phyloP scores from a whole-genome alignment of 805 yeast species.

The Candida maris region DNA sequence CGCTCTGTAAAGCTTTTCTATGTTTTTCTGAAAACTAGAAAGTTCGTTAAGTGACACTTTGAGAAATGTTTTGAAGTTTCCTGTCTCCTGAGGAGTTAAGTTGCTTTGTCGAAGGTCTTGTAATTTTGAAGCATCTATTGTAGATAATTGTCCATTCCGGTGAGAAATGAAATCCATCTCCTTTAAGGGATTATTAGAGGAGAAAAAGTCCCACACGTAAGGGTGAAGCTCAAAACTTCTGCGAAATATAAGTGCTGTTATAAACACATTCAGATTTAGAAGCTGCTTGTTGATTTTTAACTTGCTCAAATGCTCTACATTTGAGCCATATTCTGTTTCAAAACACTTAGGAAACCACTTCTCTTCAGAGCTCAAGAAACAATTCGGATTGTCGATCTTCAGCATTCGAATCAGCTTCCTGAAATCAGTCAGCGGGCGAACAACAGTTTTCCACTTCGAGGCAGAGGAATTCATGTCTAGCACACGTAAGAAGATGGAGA shows the following conservation, averaged over 20 bases:
- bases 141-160: slow-evolving; percentile 1
- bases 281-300: slow-evolving; percentile 45
- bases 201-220: slow-evolving; percentile 41
- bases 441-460: slow-evolving; percentile 9
- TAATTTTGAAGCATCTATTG: background rate
- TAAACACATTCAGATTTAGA: slow-evolving; percentile 44
- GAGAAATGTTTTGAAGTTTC: slow-evolving; percentile 46
- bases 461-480: slow-evolving; percentile 4
- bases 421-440: slow-evolving; percentile 32
- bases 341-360: slow-evolving; percentile 23
- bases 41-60: slow-evolving; percentile 45
- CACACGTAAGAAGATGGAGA: slow-evolving; percentile 25
- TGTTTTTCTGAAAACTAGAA: slow-evolving; percentile 24
- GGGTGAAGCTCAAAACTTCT: slow-evolving; percentile 34
- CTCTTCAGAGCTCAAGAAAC: slow-evolving; percentile 24
- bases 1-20: slow-evolving; percentile 34
- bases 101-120: background rate
- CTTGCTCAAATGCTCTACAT: slow-evolving; percentile 36
- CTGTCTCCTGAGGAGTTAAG: slow-evolving; percentile 35
- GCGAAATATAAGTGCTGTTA: slow-evolving; percentile 41
- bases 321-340: slow-evolving; percentile 20
- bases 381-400: slow-evolving; percentile 34
- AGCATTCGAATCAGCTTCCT: slow-evolving; percentile 32
- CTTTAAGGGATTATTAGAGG: slow-evolving; percentile 25
- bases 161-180: slow-evolving; percentile 17